A percentile compares a stretch with the other conserved stretches of the same genome.
Conservation (phyloP, 2,329 filamentous ascomycete genomes). For the Fusarium falciforme region DNA sequence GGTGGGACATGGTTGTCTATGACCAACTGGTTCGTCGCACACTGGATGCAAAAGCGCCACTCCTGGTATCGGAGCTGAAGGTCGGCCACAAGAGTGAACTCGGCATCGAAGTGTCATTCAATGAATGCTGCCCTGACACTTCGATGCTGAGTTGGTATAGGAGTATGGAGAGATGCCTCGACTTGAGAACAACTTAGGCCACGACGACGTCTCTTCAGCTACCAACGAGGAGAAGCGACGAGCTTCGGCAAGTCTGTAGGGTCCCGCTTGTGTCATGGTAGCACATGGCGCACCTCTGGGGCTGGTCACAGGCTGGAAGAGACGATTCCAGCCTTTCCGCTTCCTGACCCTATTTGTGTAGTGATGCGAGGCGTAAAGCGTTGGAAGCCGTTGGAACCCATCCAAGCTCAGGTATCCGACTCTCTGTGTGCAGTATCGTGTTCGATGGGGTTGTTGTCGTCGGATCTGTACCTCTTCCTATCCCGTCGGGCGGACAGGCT, state of each 20-base stretch:
- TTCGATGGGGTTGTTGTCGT: not conserved
- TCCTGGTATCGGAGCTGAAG: not conserved
- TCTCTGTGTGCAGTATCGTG: not conserved
- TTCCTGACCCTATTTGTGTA: not conserved
- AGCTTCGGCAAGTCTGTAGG: slow-evolving; percentile 31
- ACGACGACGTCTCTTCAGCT: not conserved
- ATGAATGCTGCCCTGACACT: not conserved
- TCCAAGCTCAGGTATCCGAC: not conserved
- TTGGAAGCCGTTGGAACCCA: not conserved
- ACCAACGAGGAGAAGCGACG: slow-evolving; percentile 21
- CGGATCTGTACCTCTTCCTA: not conserved
- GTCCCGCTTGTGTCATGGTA: slow-evolving; percentile 35
- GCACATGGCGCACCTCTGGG: slow-evolving; percentile 34
- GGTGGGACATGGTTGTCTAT: slow-evolving; percentile 33
- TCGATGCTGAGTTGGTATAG: not conserved
- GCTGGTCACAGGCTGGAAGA: slow-evolving; percentile 13
- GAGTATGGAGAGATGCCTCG: not conserved
- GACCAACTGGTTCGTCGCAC: slow-evolving; percentile 26
- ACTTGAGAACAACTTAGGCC: not conserved
- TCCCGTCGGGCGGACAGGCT: not conserved
- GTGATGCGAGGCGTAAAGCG: not conserved
- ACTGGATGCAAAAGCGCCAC: slow-evolving; percentile 1
- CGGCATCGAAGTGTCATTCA: not conserved
- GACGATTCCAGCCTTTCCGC: slow-evolving; percentile 1
- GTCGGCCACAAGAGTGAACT: not conserved